Percentiles rank a stretch among this genome's conserved stretches.
Conservation (phyloP, 306 rosid genomes). For the Coriaria nepalensis region DNA sequence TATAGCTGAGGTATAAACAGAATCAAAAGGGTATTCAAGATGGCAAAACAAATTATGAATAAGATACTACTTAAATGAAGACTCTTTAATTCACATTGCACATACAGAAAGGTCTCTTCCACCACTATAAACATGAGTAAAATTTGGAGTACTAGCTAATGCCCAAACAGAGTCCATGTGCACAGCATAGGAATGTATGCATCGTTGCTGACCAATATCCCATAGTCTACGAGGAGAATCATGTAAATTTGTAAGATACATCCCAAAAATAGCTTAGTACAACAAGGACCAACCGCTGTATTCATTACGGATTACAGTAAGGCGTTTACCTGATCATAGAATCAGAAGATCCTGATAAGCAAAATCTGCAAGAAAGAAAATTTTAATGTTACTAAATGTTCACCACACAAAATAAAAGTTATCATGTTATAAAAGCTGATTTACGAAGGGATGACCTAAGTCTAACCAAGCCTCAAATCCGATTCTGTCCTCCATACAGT, state of each 20-base stretch:
- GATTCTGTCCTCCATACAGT: too few species aligned
- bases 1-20: slow-evolving; percentile 57
- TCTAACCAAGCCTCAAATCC: too few species aligned
- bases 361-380: slow-evolving; percentile 45
- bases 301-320: neutral
- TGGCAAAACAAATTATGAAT: slow-evolving; percentile 14
- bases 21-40: slow-evolving; percentile 10
- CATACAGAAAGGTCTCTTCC: slow-evolving; percentile 97
- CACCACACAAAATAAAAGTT: too few species aligned
- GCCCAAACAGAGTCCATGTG: slow-evolving; percentile 99
- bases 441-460: too few species aligned
- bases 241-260: slow-evolving; percentile 12
- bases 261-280: neutral
- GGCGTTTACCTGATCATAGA: slow-evolving; percentile 86
- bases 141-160: slow-evolving; percentile 94
- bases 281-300: too few species aligned
- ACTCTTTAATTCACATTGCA: slow-evolving; percentile 11
- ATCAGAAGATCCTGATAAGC: slow-evolving; percentile 98
- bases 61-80: neutral
- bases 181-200: slow-evolving; percentile 95
- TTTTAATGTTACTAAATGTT: slow-evolving; percentile 7
- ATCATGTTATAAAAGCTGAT: too few species aligned
- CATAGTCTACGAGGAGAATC: slow-evolving; percentile 55
- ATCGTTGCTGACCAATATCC: slow-evolving; percentile 99
- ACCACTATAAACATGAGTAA: slow-evolving; percentile 94